Evolutionary conservation across 2,329 filamentous ascomycete species (phyloP), one percentile per base, ranked within the genome.

Genomic region (Penicillium palitans): DNA sequence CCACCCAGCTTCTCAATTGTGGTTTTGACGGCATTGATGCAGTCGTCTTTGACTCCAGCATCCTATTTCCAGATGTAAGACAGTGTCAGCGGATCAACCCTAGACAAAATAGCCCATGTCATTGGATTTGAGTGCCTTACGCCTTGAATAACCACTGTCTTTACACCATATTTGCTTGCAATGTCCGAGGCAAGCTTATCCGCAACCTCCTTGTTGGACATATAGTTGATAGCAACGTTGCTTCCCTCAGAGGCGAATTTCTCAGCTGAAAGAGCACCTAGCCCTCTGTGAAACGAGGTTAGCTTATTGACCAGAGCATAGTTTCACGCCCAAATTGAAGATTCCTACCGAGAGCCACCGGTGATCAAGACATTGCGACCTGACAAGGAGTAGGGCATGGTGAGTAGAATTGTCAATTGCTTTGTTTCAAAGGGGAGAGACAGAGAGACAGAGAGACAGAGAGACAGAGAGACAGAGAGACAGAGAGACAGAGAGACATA

Each of bases 171-270:
- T 29, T 83, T 71, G 7, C 71, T 67, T 42, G 82, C 69, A 6
- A 92, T 76, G 59, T 84, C 83, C 10, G 77, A 68, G 4, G 86
- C 79, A 3, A 91, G 77, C 8, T 79, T 75, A 44, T 84, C 76
- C 6, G 90, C 90, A 2, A 85, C 80, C 19, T 82, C 80, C 37
- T 78, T 73, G 71, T 84, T 86, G 61, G 81, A 84, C 73, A 82
- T 80, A 74, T 91, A 93, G 76, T 93, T 93, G 70, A 95, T 83
- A 9, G 86, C 84, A 10, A 93, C 78, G 57, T 89, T 87, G 70
- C 84, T 84, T 47, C 89, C 88, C 66, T 87, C 80, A 24, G 81
- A 76, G 9, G 89, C 89, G 66, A 93, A 90, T 33, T 86, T 84
- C 55, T 83, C 82, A 40, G 82, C 83, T 3, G 90, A 81, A 4